Base-by-base conservation (phyloP, 129 eudicot genomes). In the Kitagawia praeruptora region DNA sequence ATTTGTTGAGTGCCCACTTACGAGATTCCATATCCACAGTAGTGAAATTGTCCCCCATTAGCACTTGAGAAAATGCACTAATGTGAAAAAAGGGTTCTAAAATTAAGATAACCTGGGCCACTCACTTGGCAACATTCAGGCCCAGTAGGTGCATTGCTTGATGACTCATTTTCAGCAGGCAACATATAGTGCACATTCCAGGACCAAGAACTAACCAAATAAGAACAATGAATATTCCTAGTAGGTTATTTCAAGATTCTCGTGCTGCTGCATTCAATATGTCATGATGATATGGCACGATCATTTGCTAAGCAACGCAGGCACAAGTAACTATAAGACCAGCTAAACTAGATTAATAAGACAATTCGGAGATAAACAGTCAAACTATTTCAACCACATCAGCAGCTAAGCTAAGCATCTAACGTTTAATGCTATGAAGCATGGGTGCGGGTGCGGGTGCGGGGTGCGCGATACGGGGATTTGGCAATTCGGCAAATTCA, bases 171-270 rank as follows among this genome's bases (percentile, higher is more conserved):
- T 78, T 74, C 75, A 81, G 80, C 42, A 67, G 21, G 81, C 73
- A 31, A 6, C 66, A 81, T 34, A 8, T 70, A 8, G 70, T 49
- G 42, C 78, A 74, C 44, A 84, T 49, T 54, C 75, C 34, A 13
- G 41, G 70, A 69, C 85, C 84, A 56, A 77, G 51, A 19, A 83
- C 82, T 85, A 78, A 74, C 79, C 82, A 8, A 69, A 76, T 4
- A 5, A 31, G 73, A 82, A 81, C 79, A 80, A 63, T 69, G 77
- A 81, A 80, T 34, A 87, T 88, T 86, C 86, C 82, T 79, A 75
- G 75, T 75, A 74, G 84, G 86, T 85, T 86, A 61, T 78, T 85
- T 85, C 88, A 87, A 72, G 75, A 80, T 77, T 86, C 78, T 72
- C 82, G 74, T 64, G 48, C 70, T 64, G 48, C 70, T 75, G 40